phyloP scores from a whole-genome alignment of 176 grass and related monocot species.

The Urochloa ruziziensis region DNA sequence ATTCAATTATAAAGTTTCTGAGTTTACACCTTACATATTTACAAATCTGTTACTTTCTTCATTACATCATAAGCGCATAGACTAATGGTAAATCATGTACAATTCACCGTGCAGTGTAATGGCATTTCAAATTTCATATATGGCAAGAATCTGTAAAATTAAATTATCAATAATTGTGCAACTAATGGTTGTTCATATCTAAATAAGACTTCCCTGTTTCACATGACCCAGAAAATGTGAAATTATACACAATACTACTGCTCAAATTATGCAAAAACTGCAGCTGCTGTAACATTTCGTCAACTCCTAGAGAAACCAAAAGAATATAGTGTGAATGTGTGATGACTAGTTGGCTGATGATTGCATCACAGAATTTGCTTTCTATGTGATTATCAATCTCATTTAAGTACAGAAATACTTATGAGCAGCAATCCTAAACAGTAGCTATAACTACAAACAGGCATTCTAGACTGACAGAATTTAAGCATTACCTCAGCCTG shows the following conservation, averaged over 20 bases:
- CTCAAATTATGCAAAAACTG: background rate
- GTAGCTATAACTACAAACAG: background rate
- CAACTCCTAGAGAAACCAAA: slow-evolving; percentile 1
- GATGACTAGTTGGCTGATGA: background rate
- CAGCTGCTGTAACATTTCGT: background rate
- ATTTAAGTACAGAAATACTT: background rate
- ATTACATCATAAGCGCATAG: background rate
- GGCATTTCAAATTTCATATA: slow-evolving; percentile 24
- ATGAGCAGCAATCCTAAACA: slow-evolving; percentile 12
- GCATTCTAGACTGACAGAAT: slow-evolving; percentile 13
- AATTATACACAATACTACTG: background rate
- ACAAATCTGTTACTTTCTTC: slow-evolving; percentile 8
- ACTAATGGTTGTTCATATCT: background rate
- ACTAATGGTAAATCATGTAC: background rate
- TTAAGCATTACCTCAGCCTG: slow-evolving; percentile 66
- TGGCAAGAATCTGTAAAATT: background rate
- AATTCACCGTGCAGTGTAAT: background rate
- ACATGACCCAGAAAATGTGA: slow-evolving; percentile 4
- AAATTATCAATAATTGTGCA: background rate
- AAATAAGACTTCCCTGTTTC: slow-evolving; percentile 22
- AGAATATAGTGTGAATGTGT: background rate
- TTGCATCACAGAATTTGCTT: background rate
- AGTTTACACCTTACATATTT: background rate
- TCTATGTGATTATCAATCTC: background rate
- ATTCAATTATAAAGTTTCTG: background rate